A percentile compares a stretch with the other conserved stretches of the same genome.
Conservation (phyloP, 768 basidiomycete genomes). For the Pleurotus djamor region DNA sequence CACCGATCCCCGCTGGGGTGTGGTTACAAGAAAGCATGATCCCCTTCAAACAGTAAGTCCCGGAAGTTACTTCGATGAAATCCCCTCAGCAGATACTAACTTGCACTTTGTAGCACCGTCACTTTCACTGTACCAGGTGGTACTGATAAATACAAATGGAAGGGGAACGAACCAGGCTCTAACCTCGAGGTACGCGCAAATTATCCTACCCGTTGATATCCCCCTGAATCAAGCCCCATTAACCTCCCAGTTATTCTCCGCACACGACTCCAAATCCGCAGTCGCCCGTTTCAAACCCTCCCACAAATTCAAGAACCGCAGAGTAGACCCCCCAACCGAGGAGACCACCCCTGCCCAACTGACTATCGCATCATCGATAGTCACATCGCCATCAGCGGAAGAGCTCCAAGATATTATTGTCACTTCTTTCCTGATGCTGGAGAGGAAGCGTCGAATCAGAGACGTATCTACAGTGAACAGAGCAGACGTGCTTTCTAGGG, state of each 20-base stretch:
- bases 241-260: constrained; percentile 28
- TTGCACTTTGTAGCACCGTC: constrained; percentile 35
- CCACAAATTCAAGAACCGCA: constrained; percentile 15
- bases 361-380: constrained; percentile 14
- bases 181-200: constrained; percentile 26
- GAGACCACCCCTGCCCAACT: constrained; percentile 25
- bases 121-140: constrained; percentile 29
- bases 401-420: constrained; percentile 35
- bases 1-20: constrained; percentile 25
- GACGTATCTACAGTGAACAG: constrained; percentile 21
- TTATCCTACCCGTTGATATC: too few species aligned
- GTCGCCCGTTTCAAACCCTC: constrained; percentile 34
- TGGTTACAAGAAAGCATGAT: constrained; percentile 39
- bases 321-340: constrained; percentile 14
- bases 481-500: constrained; percentile 7
- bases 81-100: background rate
- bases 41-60: constrained; percentile 36
- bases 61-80: background rate
- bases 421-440: constrained; percentile 38
- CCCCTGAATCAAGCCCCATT: too few species aligned
- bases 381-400: constrained; percentile 17
- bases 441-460: constrained; percentile 30
- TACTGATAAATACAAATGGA: constrained; percentile 36
- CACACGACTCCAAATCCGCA: constrained; percentile 29
- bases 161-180: constrained; percentile 31